Base-by-base conservation (phyloP, 306 rosid species). In the Gastrolobium bilobum region DNA sequence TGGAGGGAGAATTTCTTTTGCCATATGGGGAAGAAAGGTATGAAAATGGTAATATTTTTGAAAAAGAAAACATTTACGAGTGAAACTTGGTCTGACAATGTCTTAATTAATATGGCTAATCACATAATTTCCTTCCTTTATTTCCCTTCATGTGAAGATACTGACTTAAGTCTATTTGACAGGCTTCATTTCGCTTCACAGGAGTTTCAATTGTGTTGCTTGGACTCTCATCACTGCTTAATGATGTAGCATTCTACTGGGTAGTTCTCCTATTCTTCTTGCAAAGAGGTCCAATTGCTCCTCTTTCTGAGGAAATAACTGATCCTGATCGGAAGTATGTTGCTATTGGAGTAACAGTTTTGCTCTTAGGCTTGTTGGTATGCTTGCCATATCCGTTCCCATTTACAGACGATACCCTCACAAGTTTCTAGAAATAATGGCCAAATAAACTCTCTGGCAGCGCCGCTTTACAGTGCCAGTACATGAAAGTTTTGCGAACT, bases 11-110 rank as follows among this genome's bases (percentile, higher is more conserved):
- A 91, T 96, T 63, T 65, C 97, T 63, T 93, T 96, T 73, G 84
- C 99, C 66, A 82, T 91, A 33, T 96, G 98, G 97, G 99, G 99
- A 79, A 93, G 99, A 91, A 93, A 96, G 99, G 99, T 95, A 82
- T 68, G 48, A 77, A 59, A 33, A 78, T 70, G 71, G 71, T 63
- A 53, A 48, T 39, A 43, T 11, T 52, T 63, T 26, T 47, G 47
- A n/a, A 68, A 67, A 59, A 62, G 10, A 39, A 79, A 42, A 37
- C 79, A 66, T 26, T 53, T 61, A 30, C 34, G 3, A 43, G 20
- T 40, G 76, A 60, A 68, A 67, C 75, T 75, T 68, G 54, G 43
- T 40, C 54, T 82, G 42, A 48, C 44, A 62, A 6, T 58, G 53
- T 50, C 46, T 13, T 67, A 34, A 72, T 48, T 30, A 71, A 42